phyloP scores from a whole-genome alignment of 306 rosid species.

The Oxytropis ochrocephala region DNA sequence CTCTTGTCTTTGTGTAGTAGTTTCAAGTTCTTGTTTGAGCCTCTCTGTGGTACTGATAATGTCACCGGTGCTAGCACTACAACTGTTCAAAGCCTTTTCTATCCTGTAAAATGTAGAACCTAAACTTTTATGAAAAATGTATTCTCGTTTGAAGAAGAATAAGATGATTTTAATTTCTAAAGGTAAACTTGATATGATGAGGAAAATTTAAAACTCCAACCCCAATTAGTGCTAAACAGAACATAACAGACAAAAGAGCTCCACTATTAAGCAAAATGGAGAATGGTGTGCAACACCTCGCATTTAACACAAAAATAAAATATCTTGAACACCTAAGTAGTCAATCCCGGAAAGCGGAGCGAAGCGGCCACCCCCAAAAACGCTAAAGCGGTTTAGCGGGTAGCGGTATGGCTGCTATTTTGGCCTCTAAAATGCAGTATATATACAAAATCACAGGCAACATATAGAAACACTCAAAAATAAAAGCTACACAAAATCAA shows the following conservation, averaged over 20 bases:
- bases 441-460: too few species aligned
- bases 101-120: conserved; percentile 37
- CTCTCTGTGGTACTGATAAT: conserved; percentile 84
- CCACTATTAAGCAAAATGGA: background rate
- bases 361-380: too few species aligned
- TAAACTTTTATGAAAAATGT: background rate
- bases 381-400: too few species aligned
- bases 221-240: conserved; percentile 5
- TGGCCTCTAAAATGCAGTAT: too few species aligned
- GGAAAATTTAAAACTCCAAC: conserved; percentile 7
- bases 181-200: background rate
- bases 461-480: too few species aligned
- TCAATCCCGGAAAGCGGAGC: too few species aligned
- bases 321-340: background rate
- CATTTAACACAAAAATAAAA: background rate
- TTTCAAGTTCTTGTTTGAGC: conserved; percentile 78
- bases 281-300: background rate
- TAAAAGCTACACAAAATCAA: too few species aligned
- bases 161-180: background rate
- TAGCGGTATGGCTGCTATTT: too few species aligned
- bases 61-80: conserved; percentile 81
- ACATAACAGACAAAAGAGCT: background rate
- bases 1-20: conserved; percentile 82
- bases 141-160: background rate
- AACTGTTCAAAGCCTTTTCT: conserved; percentile 66